Conservation (phyloP, 2,329 filamentous ascomycete genomes). For the Aureobasidium zeae region DNA sequence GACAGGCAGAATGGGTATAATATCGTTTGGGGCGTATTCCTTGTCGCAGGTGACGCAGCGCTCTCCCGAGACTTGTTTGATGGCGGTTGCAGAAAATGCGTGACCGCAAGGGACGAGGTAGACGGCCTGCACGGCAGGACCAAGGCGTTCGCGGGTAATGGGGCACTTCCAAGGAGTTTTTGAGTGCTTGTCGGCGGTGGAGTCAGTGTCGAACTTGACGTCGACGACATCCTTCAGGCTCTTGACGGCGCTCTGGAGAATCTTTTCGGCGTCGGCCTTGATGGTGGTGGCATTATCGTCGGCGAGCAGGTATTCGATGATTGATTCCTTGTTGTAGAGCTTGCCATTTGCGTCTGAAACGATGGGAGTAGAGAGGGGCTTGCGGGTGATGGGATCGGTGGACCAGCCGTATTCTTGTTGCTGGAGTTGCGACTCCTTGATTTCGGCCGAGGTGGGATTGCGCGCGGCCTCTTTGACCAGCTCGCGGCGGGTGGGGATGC, state of each 20-base stretch:
- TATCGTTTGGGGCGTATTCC: slow-evolving; percentile 60
- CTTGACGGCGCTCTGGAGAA: slow-evolving; percentile 57
- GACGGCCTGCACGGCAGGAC: slow-evolving; percentile 59
- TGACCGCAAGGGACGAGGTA: slow-evolving; percentile 94
- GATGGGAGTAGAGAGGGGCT: slow-evolving; percentile 61
- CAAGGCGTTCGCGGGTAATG: slow-evolving; percentile 76
- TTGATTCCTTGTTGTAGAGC: slow-evolving; percentile 89
- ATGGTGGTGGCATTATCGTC: slow-evolving; percentile 40
- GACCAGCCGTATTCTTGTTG: slow-evolving; percentile 80
- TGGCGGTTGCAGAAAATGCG: slow-evolving; percentile 78
- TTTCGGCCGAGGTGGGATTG: slow-evolving; percentile 68
- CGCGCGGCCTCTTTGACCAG: slow-evolving; percentile 90
- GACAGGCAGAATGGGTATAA: slow-evolving; percentile 73
- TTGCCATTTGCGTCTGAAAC: slow-evolving; percentile 78
- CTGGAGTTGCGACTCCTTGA: slow-evolving; percentile 82
- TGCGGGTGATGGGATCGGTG: slow-evolving; percentile 76
- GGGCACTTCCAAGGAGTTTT: slow-evolving; percentile 67
- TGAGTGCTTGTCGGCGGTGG: slow-evolving; percentile 32
- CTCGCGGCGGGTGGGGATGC: slow-evolving; percentile 89
- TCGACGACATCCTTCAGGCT: slow-evolving; percentile 79
- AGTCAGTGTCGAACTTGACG: slow-evolving; percentile 60
- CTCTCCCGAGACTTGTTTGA: slow-evolving; percentile 54
- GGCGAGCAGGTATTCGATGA: slow-evolving; percentile 60
- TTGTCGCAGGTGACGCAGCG: slow-evolving; percentile 60
- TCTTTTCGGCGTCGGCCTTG: slow-evolving; percentile 51